These are phyloP conservation scores for Apophysomyces trapeziformis DNA, from an alignment of 371 early-diverging fungal species.

Conservation along the genomic window DNA sequence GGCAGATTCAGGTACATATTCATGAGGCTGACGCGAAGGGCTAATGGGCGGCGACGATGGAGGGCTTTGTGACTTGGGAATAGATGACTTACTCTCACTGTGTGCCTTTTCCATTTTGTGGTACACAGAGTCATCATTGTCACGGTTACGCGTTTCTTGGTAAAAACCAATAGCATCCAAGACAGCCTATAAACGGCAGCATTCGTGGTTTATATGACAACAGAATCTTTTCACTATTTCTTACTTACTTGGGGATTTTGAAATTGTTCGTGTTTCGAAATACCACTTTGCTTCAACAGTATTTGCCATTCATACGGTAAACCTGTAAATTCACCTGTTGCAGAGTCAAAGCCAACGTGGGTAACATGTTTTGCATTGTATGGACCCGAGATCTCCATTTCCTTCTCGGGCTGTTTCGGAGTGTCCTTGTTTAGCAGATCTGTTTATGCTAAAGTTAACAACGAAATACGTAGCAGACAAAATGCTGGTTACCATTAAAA, in stretches of 20 bases:
- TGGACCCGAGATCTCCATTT: slow-evolving; percentile 92
- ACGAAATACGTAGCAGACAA: not conserved
- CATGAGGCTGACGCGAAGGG: slow-evolving; percentile 5
- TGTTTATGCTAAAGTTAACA: slow-evolving; percentile 24
- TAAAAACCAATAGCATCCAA: slow-evolving; percentile 95
- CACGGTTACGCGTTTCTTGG: slow-evolving; percentile 64
- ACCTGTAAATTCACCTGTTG: slow-evolving; percentile 95
- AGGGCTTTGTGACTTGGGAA: slow-evolving; percentile 3
- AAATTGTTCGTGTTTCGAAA: slow-evolving; percentile 93
- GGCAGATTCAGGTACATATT: slow-evolving; percentile 6
- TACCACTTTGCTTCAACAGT: slow-evolving; percentile 90
- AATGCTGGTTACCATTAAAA: slow-evolving; percentile 55
- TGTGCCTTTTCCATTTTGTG: slow-evolving; percentile 83
- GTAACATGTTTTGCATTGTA: slow-evolving; percentile 97
- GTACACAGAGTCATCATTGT: slow-evolving; percentile 80
- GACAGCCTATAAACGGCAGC: slow-evolving; percentile 65
- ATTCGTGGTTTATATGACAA: not conserved
- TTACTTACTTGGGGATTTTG: slow-evolving; percentile 86
- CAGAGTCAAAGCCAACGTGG: slow-evolving; percentile 91
- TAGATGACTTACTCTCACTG: slow-evolving; percentile 24
- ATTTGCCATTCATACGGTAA: slow-evolving; percentile 94
- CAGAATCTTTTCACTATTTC: not conserved
- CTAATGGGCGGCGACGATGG: slow-evolving; percentile 6
- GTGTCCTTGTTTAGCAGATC: slow-evolving; percentile 64
- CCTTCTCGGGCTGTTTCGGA: slow-evolving; percentile 55